These are phyloP conservation scores for Anthoceros angustus DNA, from an alignment of 225 moss, liverwort and hornwort species.

Conservation along the genomic window DNA sequence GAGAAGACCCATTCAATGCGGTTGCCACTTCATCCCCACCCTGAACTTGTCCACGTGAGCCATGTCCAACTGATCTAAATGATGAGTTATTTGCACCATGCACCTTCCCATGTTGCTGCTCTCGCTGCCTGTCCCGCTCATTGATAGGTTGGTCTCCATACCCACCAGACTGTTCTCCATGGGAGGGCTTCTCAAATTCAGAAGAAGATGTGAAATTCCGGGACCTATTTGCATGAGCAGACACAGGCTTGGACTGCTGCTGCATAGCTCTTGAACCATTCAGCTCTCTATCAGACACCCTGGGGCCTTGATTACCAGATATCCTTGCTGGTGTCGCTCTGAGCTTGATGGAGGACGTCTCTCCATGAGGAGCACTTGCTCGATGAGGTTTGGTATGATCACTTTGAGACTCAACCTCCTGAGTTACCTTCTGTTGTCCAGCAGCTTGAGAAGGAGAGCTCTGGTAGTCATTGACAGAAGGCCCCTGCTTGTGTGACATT, in stretches of 20 bases:
- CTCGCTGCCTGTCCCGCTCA: slow-evolving; percentile 19
- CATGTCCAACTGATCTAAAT: slow-evolving; percentile 7
- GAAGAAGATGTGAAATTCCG: too few relatives aligned
- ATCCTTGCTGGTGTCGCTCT: not conserved
- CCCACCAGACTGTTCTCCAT: slow-evolving; percentile 15
- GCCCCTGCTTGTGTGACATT: slow-evolving; percentile 9
- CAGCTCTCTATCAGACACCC: not conserved
- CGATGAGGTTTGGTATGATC: not conserved
- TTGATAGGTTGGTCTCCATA: slow-evolving; percentile 7
- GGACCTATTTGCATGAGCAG: too few relatives aligned
- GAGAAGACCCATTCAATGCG: not conserved
- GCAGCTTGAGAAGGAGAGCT: slow-evolving; percentile 1
- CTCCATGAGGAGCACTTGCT: not conserved
- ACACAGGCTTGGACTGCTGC: too few relatives aligned
- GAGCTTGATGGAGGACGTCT: not conserved
- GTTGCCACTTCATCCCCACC: slow-evolving; percentile 15
- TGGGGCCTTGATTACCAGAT: not conserved
- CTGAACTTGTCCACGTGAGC: slow-evolving; percentile 6
- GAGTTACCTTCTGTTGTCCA: slow-evolving; percentile 13
- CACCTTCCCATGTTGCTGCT: slow-evolving; percentile 8
- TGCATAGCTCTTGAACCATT: too few relatives aligned
- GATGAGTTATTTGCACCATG: slow-evolving; percentile 10
- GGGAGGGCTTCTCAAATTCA: not conserved
- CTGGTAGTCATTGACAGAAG: slow-evolving; percentile 11
- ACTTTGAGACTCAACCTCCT: slow-evolving; percentile 5